phyloP scores from a whole-genome alignment of 2,329 filamentous ascomycete genomes.

The Cercospora janseana region DNA sequence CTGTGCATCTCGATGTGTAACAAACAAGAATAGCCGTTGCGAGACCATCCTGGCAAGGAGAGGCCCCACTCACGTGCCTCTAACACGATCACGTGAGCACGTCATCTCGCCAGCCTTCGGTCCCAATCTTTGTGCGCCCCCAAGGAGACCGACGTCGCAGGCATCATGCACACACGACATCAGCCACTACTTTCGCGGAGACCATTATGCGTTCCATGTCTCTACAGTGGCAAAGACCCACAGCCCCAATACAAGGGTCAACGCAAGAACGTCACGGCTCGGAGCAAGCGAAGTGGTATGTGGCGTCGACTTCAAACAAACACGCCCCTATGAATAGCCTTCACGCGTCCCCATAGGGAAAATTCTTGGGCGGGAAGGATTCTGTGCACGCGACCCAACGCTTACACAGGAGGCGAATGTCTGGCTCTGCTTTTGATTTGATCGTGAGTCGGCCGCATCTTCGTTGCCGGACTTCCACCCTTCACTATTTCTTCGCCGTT shows the following conservation, averaged over 20 bases:
- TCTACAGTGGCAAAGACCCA: not conserved
- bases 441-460: not conserved
- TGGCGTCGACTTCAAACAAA: slow-evolving; percentile 1
- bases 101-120: not conserved
- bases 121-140: not conserved
- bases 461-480: no score
- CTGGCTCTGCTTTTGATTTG: not conserved
- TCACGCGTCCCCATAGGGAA: slow-evolving; percentile 1
- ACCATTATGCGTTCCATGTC: not conserved
- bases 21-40: no score
- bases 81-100: not conserved
- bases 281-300: slow-evolving; percentile 6
- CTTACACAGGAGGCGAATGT: not conserved
- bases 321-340: slow-evolving; percentile 7
- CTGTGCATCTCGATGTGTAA: no score
- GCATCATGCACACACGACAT: not conserved
- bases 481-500: no score
- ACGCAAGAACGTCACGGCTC: not conserved
- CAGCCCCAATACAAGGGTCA: no score
- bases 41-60: no score
- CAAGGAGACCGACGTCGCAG: not conserved
- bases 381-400: not conserved
- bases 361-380: slow-evolving; percentile 4
- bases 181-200: not conserved
- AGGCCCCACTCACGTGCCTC: no score